Conservation (phyloP, 176 grass and related monocot genomes). For the Triticum urartu region DNA sequence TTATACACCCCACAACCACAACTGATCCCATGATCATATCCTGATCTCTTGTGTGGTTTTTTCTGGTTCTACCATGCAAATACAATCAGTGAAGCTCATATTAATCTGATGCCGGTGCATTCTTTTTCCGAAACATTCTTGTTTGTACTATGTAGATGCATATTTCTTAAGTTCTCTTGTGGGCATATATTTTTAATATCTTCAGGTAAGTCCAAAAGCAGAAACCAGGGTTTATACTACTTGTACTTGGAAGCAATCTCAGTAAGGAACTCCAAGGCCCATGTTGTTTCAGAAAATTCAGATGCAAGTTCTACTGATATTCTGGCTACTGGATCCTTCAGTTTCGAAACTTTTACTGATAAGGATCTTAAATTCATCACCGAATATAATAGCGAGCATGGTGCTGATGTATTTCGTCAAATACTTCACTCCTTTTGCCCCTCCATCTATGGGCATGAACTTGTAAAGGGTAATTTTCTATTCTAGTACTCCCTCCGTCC, state of each 20-base stretch:
- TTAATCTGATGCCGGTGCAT: not conserved
- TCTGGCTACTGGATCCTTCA: constrained; percentile 31
- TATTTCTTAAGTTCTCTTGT: constrained; percentile 17
- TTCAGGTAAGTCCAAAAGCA: constrained; percentile 79
- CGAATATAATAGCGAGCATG: constrained; percentile 65
- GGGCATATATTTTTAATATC: constrained; percentile 23
- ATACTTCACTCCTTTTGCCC: constrained; percentile 93
- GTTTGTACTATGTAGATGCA: constrained; percentile 5
- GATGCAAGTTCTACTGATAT: constrained; percentile 31
- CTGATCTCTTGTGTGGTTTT: not conserved
- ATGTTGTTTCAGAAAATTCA: constrained; percentile 49
- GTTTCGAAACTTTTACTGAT: constrained; percentile 54
- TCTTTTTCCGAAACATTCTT: not conserved
- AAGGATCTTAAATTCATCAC: constrained; percentile 54
- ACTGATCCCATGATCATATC: not conserved
- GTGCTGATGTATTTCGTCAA: constrained; percentile 75
- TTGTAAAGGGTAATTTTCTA: constrained; percentile 84
- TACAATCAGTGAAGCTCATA: not conserved
- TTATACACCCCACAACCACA: not conserved
- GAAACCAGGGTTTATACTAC: constrained; percentile 75
- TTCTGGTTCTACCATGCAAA: constrained; percentile 16
- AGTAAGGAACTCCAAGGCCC: constrained; percentile 56
- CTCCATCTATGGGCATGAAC: constrained; percentile 93
- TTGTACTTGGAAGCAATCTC: constrained; percentile 89
- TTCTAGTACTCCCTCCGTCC: not conserved